These are phyloP conservation scores for Claviceps cyperi DNA, from an alignment of 2,329 filamentous ascomycete genomes.

Conservation along the genomic window DNA sequence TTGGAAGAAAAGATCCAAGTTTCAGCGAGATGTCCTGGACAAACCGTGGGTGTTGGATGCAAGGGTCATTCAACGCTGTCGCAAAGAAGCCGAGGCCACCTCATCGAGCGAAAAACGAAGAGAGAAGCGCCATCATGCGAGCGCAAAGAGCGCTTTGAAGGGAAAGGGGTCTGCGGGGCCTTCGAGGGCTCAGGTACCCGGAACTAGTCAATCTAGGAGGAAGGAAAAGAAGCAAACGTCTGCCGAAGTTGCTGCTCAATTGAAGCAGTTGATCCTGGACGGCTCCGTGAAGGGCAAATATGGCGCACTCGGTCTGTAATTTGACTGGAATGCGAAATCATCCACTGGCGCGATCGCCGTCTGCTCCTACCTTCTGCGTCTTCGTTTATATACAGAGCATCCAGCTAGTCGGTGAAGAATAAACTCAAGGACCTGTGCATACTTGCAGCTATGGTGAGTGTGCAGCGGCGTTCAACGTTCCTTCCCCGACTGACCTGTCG, in stretches of 20 bases:
- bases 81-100: conserved; percentile 28
- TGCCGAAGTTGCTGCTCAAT: conserved; percentile 6
- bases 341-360: not conserved
- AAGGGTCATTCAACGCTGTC: conserved; percentile 34
- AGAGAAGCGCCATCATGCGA: conserved; percentile 11
- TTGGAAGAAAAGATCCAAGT: conserved; percentile 40
- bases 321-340: not conserved
- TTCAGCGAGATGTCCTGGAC: conserved; percentile 34
- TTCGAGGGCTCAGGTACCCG: conserved; percentile 1
- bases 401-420: not conserved
- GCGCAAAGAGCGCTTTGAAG: conserved; percentile 1
- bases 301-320: conserved; percentile 20
- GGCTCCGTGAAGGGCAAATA: conserved; percentile 19
- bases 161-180: not conserved
- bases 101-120: conserved; percentile 14
- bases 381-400: not conserved
- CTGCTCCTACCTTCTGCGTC: not conserved
- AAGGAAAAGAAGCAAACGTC: conserved; percentile 2
- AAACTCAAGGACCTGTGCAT: not conserved
- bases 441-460: not conserved
- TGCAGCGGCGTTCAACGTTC: not conserved
- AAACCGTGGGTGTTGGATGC: conserved; percentile 40
- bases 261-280: conserved; percentile 15
- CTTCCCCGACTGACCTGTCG: not conserved
- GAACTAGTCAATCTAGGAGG: not conserved